These are phyloP conservation scores for Dicorynia guianensis DNA, from an alignment of 306 rosid species.

Conservation along the genomic window DNA sequence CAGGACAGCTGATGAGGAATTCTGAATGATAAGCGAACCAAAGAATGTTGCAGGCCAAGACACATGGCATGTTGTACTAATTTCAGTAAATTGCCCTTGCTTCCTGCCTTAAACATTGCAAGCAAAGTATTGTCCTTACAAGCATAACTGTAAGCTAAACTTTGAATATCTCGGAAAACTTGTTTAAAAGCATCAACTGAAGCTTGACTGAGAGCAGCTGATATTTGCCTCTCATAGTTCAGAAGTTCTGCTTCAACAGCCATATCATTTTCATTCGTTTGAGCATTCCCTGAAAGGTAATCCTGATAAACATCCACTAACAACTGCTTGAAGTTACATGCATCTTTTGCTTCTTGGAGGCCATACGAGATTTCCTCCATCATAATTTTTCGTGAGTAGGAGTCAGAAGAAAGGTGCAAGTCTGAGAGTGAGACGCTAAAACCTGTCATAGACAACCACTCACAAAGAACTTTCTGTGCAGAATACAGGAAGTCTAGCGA, in stretches of 20 bases:
- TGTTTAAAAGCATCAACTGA: constrained; percentile 87
- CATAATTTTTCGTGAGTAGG: constrained; percentile 70
- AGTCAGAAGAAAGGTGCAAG: constrained; percentile 69
- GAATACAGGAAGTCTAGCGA: constrained; percentile 64
- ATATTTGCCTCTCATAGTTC: constrained; percentile 73
- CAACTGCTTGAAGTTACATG: constrained; percentile 71
- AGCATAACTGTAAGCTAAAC: constrained; percentile 71
- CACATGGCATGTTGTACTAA: constrained; percentile 93
- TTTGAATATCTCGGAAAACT: constrained; percentile 78
- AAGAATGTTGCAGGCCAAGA: constrained; percentile 90
- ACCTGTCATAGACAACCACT: constrained; percentile 88
- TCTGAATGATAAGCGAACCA: constrained; percentile 74
- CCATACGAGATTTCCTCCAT: constrained; percentile 77
- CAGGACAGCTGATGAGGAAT: constrained; percentile 81
- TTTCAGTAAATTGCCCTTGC: constrained; percentile 90
- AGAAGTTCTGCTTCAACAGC: constrained; percentile 57
- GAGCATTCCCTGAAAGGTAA: constrained; percentile 55
- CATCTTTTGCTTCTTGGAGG: constrained; percentile 75
- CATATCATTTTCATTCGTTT: constrained; percentile 47
- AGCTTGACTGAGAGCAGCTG: constrained; percentile 74
- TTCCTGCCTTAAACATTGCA: constrained; percentile 91
- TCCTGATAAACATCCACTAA: constrained; percentile 59
- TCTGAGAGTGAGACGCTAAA: constrained; percentile 92
- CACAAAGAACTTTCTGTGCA: constrained; percentile 84
- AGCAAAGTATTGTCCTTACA: constrained; percentile 66